These are phyloP conservation scores for Hibiscus trionum DNA, from an alignment of 345 rosid species.

Conservation along the genomic window DNA sequence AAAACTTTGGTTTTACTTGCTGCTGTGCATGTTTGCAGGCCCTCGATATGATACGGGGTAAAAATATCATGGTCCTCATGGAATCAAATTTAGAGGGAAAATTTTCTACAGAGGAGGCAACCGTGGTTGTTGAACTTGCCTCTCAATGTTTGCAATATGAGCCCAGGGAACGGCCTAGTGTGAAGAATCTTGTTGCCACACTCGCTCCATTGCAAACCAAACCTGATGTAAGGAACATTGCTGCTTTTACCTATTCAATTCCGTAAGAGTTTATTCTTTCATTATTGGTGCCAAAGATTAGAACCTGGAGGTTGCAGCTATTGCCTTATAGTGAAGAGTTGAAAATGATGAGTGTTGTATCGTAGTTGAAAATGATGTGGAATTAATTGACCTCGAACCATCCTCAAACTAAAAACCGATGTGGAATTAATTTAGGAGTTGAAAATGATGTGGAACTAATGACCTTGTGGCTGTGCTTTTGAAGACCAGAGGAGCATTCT, in stretches of 20 bases:
- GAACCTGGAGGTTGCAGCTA: neutral
- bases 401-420: neutral
- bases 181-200: conserved; percentile 63
- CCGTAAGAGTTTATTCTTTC: neutral
- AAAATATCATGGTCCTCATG: conserved; percentile 66
- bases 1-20: neutral
- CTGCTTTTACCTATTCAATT: neutral
- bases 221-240: conserved; percentile 57
- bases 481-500: neutral
- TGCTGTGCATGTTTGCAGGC: conserved; percentile 44
- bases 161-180: conserved; percentile 89
- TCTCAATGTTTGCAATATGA: conserved; percentile 83
- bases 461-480: neutral
- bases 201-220: conserved; percentile 73
- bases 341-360: neutral
- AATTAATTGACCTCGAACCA: neutral
- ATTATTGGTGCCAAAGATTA: neutral
- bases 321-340: neutral
- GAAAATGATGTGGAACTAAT: neutral
- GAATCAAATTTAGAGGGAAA: conserved; percentile 94
- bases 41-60: conserved; percentile 83
- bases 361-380: neutral
- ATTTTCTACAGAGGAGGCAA: conserved; percentile 86
- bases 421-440: neutral
- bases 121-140: conserved; percentile 68